Base-by-base conservation (phyloP, 2,329 filamentous ascomycete genomes). In the Annulohypoxylon truncatum region DNA sequence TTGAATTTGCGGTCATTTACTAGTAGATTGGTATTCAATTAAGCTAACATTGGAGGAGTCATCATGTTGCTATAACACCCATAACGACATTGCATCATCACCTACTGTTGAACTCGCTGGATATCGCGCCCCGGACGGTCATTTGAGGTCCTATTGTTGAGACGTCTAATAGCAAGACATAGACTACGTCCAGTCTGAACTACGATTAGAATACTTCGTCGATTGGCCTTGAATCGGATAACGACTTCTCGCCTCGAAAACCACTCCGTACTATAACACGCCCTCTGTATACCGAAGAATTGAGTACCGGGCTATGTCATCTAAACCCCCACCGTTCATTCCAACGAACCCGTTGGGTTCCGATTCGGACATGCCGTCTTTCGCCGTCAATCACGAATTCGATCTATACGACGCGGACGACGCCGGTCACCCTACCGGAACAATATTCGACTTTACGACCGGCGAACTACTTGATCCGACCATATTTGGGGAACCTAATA, bases 331-430 rank as follows among this genome's bases (percentile, higher is more conserved):
- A 35, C 47, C 58, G 35, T 71, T 72, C 20, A 64, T 51, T 35
- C 71, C 68, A 26, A 64, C 66, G 28, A 75, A 76, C 63, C 75
- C 75, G 24, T 76, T 77, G 60, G 72, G 76, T 56, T 56, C 78
- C 42, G 77, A 79, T 57, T 71, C 75, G 52, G 75, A 74, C 29
- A 79, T 80, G 77, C 20, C 62, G 40, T 73, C 75, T 61, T 64
- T 62, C 42, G 74, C 67, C 26, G 70, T 73, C 40, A 76, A 77
- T 56, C 71, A 72, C 46, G 78, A 79, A 59, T 77, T 80, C 56
- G 78, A 79, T 55, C 77, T 80, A 46, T 77, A 79, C 66, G 76
- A 79, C 62, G 71, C 72, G 35, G 76, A 77, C 47, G 66, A 77
- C 40, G 64, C 69, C 46, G 50, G 68, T 7, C 62, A 75, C 35